phyloP scores from a whole-genome alignment of 108 stramenopile genomes.

The Parmales sp. region DNA sequence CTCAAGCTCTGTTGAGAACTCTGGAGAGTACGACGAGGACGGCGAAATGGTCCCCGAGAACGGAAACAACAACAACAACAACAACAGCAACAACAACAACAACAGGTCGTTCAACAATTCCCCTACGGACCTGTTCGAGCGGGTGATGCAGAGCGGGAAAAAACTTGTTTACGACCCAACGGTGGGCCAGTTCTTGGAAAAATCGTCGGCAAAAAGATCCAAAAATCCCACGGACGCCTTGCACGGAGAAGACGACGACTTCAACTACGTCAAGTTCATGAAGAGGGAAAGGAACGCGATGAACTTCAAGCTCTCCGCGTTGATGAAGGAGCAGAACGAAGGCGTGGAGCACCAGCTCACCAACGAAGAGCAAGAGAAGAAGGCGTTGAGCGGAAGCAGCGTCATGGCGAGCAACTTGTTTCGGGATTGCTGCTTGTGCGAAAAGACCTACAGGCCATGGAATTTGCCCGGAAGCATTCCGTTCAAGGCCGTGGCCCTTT shows the following conservation, averaged over 20 bases:
- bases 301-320: not conserved
- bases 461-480: not conserved
- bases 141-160: slow-evolving; percentile 10
- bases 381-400: not conserved
- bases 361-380: not conserved
- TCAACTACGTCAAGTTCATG: slow-evolving; percentile 11
- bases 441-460: not conserved
- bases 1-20: not conserved
- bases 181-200: not conserved
- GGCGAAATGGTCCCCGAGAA: not conserved
- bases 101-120: no score
- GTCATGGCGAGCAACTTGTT: not conserved
- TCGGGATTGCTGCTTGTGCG: not conserved
- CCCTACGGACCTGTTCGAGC: slow-evolving; percentile 7
- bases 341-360: not conserved
- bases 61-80: not conserved
- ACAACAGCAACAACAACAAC: not conserved
- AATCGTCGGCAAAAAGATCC: not conserved
- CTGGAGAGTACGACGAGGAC: not conserved
- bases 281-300: slow-evolving; percentile 5
- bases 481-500: slow-evolving; percentile 9
- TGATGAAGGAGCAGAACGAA: not conserved
- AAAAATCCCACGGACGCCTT: not conserved
- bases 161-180: not conserved
- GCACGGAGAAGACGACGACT: not conserved